phyloP scores from a whole-genome alignment of 441 rosid species.

The Kokia cookei region DNA sequence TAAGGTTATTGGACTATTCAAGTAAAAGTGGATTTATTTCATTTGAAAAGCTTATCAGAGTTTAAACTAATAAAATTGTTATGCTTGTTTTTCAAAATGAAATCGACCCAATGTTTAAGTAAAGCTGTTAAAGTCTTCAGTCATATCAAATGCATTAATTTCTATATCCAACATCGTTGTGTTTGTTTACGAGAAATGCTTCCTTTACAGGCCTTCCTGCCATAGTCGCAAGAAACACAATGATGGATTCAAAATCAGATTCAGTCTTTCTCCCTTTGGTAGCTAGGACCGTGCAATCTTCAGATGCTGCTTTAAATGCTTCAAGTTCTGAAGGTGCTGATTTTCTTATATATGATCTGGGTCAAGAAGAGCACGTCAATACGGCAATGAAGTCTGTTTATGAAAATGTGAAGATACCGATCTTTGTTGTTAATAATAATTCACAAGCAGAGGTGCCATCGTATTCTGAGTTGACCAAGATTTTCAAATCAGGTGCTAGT shows the following conservation, averaged over 20 bases:
- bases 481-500: constrained; percentile 52
- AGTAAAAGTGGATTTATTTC: not conserved
- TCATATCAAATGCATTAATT: not conserved
- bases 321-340: constrained; percentile 91
- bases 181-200: not conserved
- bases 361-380: constrained; percentile 30
- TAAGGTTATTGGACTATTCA: not conserved
- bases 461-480: constrained; percentile 30
- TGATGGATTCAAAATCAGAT: constrained; percentile 63
- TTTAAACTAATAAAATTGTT: not conserved
- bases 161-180: not conserved
- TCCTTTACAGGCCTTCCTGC: constrained; percentile 68
- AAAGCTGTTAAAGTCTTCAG: not conserved
- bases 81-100: not conserved
- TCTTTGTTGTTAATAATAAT: constrained; percentile 29
- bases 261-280: constrained; percentile 82
- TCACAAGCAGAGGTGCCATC: constrained; percentile 7
- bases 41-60: not conserved
- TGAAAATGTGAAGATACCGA: constrained; percentile 57
- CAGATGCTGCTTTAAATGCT: constrained; percentile 56
- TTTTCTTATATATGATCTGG: constrained; percentile 55
- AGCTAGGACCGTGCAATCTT: constrained; percentile 63
- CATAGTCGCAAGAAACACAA: constrained; percentile 81
- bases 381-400: constrained; percentile 29
- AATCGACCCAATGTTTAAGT: not conserved